Conservation (phyloP, 345 rosid genomes). For the Eucalyptus lansdowneana region DNA sequence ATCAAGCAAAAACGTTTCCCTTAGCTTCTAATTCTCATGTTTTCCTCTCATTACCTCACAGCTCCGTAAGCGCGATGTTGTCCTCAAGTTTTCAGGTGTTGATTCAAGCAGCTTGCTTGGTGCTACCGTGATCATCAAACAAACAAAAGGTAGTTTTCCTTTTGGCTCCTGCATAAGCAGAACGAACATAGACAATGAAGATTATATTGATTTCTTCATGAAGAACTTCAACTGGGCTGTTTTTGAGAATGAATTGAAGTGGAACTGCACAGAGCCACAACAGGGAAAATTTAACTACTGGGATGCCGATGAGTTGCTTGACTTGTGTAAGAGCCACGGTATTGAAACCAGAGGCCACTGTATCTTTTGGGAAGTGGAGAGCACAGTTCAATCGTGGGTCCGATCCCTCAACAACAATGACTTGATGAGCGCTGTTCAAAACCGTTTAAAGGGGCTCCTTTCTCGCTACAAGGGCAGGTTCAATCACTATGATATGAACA, state of each 20-base stretch:
- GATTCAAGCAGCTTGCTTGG: conserved; percentile 32
- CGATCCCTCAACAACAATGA: conserved; percentile 40
- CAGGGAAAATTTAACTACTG: conserved; percentile 61
- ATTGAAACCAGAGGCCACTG: conserved; percentile 78
- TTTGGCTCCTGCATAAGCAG: conserved; percentile 79
- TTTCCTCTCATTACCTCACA: conserved; percentile 4
- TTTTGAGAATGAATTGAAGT: conserved; percentile 88
- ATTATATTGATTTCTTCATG: conserved; percentile 61
- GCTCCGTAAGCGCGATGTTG: conserved; percentile 75
- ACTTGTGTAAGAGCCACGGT: conserved; percentile 38
- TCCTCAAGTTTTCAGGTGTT: conserved; percentile 48
- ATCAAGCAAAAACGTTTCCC: background rate
- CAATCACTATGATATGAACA: conserved; percentile 90
- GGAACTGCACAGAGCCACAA: conserved; percentile 92
- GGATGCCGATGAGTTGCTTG: conserved; percentile 83
- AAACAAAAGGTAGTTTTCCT: conserved; percentile 64
- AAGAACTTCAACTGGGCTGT: conserved; percentile 90
- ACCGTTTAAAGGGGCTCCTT: conserved; percentile 65
- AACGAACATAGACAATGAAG: conserved; percentile 77
- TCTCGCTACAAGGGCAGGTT: conserved; percentile 80
- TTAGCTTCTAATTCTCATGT: background rate
- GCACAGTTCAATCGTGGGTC: conserved; percentile 68
- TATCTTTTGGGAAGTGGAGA: conserved; percentile 94
- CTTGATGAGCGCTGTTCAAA: conserved; percentile 56
- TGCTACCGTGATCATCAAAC: conserved; percentile 36